Base-by-base conservation (phyloP, 2,329 filamentous ascomycete genomes). In the Coniochaeta pulveracea region DNA sequence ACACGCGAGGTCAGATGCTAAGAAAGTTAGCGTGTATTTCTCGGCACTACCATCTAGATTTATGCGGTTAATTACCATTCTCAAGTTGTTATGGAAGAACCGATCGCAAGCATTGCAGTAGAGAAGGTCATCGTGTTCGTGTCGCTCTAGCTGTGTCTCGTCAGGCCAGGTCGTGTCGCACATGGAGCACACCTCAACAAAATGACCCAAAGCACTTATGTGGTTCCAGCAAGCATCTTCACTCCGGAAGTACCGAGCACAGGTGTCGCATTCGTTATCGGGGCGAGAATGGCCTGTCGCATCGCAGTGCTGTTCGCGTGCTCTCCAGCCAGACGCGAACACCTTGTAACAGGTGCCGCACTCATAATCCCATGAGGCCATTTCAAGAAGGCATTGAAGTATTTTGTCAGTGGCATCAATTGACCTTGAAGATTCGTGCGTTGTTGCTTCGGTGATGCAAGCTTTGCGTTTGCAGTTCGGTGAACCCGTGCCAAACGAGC, bases 1-100 rank as follows among this genome's bases (percentile, higher is more conserved):
- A 48, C 44, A 5, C 52, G 53, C 0, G 71, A 76, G 17, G 65
- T 66, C 3, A 70, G 53, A 40, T 80, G 74, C 72, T 77, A 16
- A 7, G 7, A 11, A 16, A 31, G 16, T 10, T 17, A 24, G 11
- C n/a, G n/a, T n/a, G n/a, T n/a, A 39, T 22, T 11, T 17, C 11
- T 8, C 25, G 29, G 11, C 3, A n/a, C 6, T 9, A 6, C n/a
- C 32, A 16, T 10, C n/a, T 26, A n/a, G n/a, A 25, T 18, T 12
- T n/a, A n/a, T n/a, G n/a, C n/a, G 9, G 10, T 27, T 8, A 27
- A 27, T 27, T n/a, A 15, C 6, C 6, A 6, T 11, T 29, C 6
- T 11, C 26, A 18, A 6, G 6, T 29, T 7, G n/a, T 4, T 12
- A 16, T 6, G 22, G 26, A 63, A 64, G 1, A 16, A 10, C 3